phyloP scores from a whole-genome alignment of 306 rosid genomes.

The Dicorynia guianensis region DNA sequence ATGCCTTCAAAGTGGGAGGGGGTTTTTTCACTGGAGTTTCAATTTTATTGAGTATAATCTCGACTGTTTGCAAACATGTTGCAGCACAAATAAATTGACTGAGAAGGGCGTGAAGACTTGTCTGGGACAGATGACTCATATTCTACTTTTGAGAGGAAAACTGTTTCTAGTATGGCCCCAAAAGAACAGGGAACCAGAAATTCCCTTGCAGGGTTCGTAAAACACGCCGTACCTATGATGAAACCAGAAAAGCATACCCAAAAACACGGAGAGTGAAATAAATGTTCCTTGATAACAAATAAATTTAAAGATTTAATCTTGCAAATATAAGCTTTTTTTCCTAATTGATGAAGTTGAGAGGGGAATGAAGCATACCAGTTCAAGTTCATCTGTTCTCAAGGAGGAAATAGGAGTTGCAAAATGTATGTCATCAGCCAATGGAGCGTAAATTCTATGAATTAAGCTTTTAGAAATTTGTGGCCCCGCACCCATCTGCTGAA shows the following conservation, averaged over 20 bases:
- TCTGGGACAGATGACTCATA: conserved; percentile 71
- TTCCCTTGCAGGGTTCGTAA: conserved; percentile 91
- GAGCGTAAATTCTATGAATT: conserved; percentile 63
- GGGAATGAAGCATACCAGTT: conserved; percentile 60
- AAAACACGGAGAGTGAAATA: conserved; percentile 16
- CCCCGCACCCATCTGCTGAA: conserved; percentile 59
- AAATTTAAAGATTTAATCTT: not conserved
- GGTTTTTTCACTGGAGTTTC: conserved; percentile 52
- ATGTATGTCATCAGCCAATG: conserved; percentile 63
- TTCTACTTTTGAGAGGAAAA: conserved; percentile 66
- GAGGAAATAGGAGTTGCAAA: conserved; percentile 77
- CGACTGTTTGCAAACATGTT: conserved; percentile 75
- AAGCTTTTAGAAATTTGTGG: conserved; percentile 59
- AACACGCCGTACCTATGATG: conserved; percentile 78
- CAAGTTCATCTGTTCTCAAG: conserved; percentile 68
- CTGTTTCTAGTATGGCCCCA: conserved; percentile 63
- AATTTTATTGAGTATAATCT: conserved; percentile 48
- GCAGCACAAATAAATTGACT: conserved; percentile 80
- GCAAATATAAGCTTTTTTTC: not conserved
- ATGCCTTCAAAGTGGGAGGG: conserved; percentile 82
- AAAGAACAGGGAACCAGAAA: conserved; percentile 67
- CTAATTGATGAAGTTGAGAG: not conserved
- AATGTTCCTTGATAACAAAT: not conserved
- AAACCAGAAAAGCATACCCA: conserved; percentile 23
- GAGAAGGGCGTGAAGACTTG: conserved; percentile 68